Evolutionary conservation across 257 asterid genomes (phyloP).

Genomic region (Sherardia arvensis): DNA sequence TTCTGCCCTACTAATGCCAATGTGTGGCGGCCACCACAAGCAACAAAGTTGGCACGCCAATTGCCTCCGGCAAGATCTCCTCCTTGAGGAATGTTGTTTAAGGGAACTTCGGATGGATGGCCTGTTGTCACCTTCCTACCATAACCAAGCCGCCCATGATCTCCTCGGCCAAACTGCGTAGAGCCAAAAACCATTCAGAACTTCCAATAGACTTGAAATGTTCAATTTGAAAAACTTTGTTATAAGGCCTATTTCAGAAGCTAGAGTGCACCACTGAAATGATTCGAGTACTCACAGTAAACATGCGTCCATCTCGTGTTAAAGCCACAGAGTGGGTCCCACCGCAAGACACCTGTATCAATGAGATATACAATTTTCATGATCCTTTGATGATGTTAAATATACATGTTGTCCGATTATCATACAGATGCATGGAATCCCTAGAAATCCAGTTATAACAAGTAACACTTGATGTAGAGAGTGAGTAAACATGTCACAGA

Average conservation of each 20-base stretch:
- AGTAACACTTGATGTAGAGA: not conserved
- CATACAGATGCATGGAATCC: not conserved
- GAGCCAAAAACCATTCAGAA: conserved; percentile 1
- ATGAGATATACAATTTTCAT: conserved; percentile 6
- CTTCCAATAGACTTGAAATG: not conserved
- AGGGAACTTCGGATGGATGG: conserved; percentile 87
- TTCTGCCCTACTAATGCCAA: conserved; percentile 73
- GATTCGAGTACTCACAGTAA: conserved; percentile 49
- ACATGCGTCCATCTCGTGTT: conserved; percentile 85
- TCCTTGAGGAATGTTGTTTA: conserved; percentile 48
- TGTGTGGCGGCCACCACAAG: conserved; percentile 97
- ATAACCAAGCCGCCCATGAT: conserved; percentile 97
- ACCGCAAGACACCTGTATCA: conserved; percentile 91
- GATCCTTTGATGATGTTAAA: not conserved
- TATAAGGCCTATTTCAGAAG: too few species aligned
- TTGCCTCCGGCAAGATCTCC: conserved; percentile 21
- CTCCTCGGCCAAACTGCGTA: conserved; percentile 91
- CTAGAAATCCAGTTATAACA: not conserved
- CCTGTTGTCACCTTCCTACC: conserved; percentile 91
- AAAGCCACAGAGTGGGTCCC: conserved; percentile 97
- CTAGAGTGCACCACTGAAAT: not conserved
- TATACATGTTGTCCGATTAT: not conserved
- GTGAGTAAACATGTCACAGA: not conserved
- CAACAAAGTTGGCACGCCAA: conserved; percentile 80
- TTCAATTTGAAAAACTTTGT: not conserved